These are phyloP conservation scores for Backusella australiensis DNA, from an alignment of 192 early-diverging fungal genomes.

Conservation along the genomic window DNA sequence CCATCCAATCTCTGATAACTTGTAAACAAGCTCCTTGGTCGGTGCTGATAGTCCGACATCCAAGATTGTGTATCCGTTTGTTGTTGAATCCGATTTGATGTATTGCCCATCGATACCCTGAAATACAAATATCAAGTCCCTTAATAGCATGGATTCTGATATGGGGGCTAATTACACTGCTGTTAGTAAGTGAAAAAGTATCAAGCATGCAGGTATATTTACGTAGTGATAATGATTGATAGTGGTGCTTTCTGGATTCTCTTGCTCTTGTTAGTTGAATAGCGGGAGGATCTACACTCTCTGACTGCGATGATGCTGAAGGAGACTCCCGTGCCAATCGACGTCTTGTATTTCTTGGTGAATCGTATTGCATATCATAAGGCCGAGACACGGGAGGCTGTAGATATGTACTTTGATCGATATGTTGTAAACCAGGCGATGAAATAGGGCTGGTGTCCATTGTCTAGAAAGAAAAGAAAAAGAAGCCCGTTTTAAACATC, in stretches of 20 bases:
- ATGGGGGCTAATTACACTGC: constrained; percentile 1
- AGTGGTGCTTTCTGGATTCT: background rate
- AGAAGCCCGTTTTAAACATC: too few relatives aligned
- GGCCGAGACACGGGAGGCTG: constrained; percentile 10
- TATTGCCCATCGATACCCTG: constrained; percentile 92
- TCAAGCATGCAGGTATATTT: background rate
- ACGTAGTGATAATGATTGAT: background rate
- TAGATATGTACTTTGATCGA: constrained; percentile 28
- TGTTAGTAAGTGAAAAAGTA: background rate
- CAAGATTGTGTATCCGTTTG: constrained; percentile 54
- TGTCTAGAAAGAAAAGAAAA: background rate
- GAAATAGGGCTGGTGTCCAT: background rate
- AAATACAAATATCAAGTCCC: constrained; percentile 88
- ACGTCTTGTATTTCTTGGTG: constrained; percentile 23
- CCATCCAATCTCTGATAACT: constrained; percentile 78
- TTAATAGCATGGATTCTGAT: constrained; percentile 64
- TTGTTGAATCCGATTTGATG: constrained; percentile 59
- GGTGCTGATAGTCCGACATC: constrained; percentile 57
- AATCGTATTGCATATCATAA: constrained; percentile 2
- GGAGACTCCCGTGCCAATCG: background rate
- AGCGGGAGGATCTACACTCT: constrained; percentile 4
- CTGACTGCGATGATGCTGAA: background rate
- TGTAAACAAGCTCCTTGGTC: constrained; percentile 59
- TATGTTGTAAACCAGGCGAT: constrained; percentile 8
- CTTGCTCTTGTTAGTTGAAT: constrained; percentile 21